These are phyloP conservation scores for Prunus yedoensis DNA, from an alignment of 331 rosid genomes.

Conservation along the genomic window DNA sequence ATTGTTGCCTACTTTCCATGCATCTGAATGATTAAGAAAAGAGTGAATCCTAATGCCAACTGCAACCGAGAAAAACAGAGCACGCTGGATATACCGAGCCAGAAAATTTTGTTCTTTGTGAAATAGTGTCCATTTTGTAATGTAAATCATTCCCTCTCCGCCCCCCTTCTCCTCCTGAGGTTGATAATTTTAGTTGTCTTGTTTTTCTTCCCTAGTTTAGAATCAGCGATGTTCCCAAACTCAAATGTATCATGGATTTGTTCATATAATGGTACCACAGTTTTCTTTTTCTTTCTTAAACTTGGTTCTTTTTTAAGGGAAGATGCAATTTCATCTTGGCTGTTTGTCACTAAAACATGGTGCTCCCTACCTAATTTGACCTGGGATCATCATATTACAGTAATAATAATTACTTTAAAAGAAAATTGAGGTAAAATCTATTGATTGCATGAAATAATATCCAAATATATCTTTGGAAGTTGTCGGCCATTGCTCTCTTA, in stretches of 20 bases:
- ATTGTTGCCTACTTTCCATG: constrained; percentile 9
- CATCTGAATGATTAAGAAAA: constrained; percentile 15
- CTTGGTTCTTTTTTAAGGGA: too few species aligned
- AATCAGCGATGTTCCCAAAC: neutral
- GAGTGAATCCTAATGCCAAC: constrained; percentile 10
- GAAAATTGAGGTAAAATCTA: too few species aligned
- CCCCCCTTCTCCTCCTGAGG: constrained; percentile 3
- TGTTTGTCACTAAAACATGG: too few species aligned
- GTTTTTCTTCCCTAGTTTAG: neutral
- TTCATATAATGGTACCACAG: neutral
- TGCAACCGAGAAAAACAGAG: constrained; percentile 26
- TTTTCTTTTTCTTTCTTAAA: neutral
- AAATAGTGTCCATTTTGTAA: constrained; percentile 29
- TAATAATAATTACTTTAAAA: too few species aligned
- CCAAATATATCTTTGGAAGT: too few species aligned
- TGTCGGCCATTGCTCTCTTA: too few species aligned
- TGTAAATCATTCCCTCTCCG: constrained; percentile 7
- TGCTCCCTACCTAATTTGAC: too few species aligned
- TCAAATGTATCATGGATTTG: constrained; percentile 15
- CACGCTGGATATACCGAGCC: constrained; percentile 1
- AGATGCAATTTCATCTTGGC: too few species aligned
- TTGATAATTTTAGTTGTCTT: neutral
- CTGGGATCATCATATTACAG: too few species aligned
- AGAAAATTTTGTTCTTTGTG: constrained; percentile 34
- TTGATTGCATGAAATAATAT: too few species aligned